Evolutionary conservation across 2,329 filamentous ascomycete genomes (phyloP).

Genomic region (Bipolaris victoriae): DNA sequence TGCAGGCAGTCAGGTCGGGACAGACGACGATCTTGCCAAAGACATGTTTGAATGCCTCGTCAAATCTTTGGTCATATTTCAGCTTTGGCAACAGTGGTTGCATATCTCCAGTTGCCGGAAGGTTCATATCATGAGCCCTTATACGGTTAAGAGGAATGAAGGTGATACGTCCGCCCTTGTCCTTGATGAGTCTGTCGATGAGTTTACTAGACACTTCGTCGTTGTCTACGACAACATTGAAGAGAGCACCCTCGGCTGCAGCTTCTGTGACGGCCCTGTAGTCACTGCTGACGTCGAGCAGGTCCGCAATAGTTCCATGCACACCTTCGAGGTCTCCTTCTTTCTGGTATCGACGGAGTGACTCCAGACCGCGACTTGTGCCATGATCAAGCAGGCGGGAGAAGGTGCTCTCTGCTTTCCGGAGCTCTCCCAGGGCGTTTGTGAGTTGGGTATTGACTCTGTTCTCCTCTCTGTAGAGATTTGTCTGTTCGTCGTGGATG

Average conservation of each 20-base stretch:
- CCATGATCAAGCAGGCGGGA: constrained; percentile 88
- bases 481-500: constrained; percentile 84
- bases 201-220: constrained; percentile 84
- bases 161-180: constrained; percentile 84
- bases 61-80: constrained; percentile 75
- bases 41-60: constrained; percentile 89
- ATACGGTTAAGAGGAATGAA: constrained; percentile 93
- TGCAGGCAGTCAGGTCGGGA: constrained; percentile 83
- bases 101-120: constrained; percentile 86
- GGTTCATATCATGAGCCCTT: constrained; percentile 70
- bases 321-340: constrained; percentile 82
- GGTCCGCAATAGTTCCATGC: constrained; percentile 89
- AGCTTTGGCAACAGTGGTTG: constrained; percentile 87
- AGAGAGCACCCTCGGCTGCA: constrained; percentile 88
- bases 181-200: constrained; percentile 77
- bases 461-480: constrained; percentile 86
- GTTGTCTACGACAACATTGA: constrained; percentile 95
- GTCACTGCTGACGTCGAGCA: constrained; percentile 83
- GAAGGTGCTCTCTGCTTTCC: constrained; percentile 77
- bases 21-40: constrained; percentile 96
- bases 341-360: constrained; percentile 80
- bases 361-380: constrained; percentile 84
- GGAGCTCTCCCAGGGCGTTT: constrained; percentile 76
- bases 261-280: constrained; percentile 92
- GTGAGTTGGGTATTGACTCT: constrained; percentile 79